phyloP scores from a whole-genome alignment of 768 basidiomycete genomes.

The Trametes villosa region DNA sequence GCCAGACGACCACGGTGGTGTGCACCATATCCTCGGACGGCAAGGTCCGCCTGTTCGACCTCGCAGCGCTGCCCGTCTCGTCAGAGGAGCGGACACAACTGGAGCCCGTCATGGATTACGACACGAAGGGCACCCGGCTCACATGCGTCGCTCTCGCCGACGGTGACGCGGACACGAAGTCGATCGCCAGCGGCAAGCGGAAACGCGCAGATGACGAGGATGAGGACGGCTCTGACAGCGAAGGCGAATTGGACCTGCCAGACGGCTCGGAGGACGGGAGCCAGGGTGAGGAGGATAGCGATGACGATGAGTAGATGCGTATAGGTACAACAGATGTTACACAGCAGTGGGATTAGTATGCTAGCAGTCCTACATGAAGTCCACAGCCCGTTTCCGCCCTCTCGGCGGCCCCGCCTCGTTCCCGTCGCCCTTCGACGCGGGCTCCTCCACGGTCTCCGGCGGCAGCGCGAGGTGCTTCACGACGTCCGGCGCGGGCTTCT shows the following conservation, averaged over 20 bases:
- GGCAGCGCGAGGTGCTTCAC: constrained; percentile 44
- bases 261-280: constrained; percentile 30
- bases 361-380: constrained; percentile 28
- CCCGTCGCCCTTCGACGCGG: neutral
- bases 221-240: constrained; percentile 44
- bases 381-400: constrained; percentile 30
- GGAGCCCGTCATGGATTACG: constrained; percentile 66
- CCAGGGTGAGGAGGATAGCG: constrained; percentile 33
- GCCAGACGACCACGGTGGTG: constrained; percentile 60
- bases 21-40: constrained; percentile 92
- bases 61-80: constrained; percentile 50
- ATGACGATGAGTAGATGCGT: constrained; percentile 35
- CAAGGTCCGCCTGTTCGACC: constrained; percentile 75
- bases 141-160: constrained; percentile 73
- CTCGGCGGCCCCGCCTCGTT: constrained; percentile 16
- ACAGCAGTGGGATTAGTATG: constrained; percentile 9
- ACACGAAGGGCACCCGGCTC: constrained; percentile 84
- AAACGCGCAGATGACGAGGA: constrained; percentile 34
- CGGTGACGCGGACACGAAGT: constrained; percentile 37
- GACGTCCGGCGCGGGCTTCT: constrained; percentile 59
- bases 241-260: constrained; percentile 30
- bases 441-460: neutral
- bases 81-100: constrained; percentile 41
- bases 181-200: constrained; percentile 38
- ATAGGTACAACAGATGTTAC: constrained; percentile 19